These are phyloP conservation scores for Datisca glomerata DNA, from an alignment of 306 rosid species.

Conservation along the genomic window DNA sequence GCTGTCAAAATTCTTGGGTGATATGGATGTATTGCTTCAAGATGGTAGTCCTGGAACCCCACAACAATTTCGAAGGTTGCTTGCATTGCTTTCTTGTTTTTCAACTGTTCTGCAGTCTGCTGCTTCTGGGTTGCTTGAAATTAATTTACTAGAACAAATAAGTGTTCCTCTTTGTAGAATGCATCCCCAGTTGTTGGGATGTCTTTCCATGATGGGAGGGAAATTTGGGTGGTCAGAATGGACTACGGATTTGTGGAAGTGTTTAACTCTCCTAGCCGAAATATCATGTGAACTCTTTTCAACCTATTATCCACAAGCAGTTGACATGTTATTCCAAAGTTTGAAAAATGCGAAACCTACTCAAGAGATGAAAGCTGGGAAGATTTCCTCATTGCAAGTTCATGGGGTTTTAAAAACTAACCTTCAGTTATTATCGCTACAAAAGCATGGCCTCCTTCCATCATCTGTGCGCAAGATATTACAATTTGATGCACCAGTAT, in stretches of 20 bases:
- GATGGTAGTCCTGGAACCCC: constrained; percentile 75
- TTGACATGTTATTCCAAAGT: constrained; percentile 67
- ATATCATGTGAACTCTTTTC: constrained; percentile 71
- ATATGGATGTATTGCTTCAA: constrained; percentile 90
- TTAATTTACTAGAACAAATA: constrained; percentile 74
- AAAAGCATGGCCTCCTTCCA: constrained; percentile 70
- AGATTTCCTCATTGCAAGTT: constrained; percentile 54
- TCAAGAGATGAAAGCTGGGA: constrained; percentile 30
- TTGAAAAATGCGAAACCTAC: constrained; percentile 35
- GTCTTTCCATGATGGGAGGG: constrained; percentile 71
- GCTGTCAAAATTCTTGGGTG: constrained; percentile 79
- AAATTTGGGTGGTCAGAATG: constrained; percentile 91
- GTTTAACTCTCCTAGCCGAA: constrained; percentile 85
- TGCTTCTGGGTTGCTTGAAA: constrained; percentile 86
- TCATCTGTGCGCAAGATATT: constrained; percentile 57
- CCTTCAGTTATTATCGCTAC: constrained; percentile 76
- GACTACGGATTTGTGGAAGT: constrained; percentile 89
- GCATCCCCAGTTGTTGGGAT: constrained; percentile 65
- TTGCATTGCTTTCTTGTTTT: constrained; percentile 69
- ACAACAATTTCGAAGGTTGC: constrained; percentile 66
- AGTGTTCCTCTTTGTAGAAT: constrained; percentile 55
- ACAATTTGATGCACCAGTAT: constrained; percentile 56
- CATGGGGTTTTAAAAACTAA: constrained; percentile 90
- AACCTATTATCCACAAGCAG: constrained; percentile 45
- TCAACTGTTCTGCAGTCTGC: constrained; percentile 74